Evolutionary conservation across 208 protist genomes (phyloP), one percentile per base, ranked within the genome.

Genomic region (Leishmania aethiopica): DNA sequence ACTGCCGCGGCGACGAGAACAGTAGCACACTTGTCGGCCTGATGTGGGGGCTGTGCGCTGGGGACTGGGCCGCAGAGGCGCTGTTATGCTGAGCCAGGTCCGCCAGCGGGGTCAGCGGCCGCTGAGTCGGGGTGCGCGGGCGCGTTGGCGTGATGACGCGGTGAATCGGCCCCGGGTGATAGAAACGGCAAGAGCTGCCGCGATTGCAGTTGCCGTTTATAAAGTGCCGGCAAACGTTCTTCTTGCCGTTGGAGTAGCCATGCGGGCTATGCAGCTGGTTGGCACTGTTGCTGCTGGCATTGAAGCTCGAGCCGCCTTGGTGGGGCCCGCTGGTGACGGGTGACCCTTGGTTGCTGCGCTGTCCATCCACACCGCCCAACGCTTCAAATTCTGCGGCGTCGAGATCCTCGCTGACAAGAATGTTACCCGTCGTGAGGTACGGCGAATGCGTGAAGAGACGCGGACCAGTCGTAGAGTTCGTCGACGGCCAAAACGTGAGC

Each of bases 181-280:
- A 84, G 73, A 94, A 94, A 51, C 88, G 89, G 73, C 91, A 93
- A 11, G 85, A 84, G 77, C 83, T 90, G 66, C 91, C 91, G 22
- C 89, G 89, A 73, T 92, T 94, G 83, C 89, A 94, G 51, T 79
- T 89, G 73, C 91, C 89, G 28, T 89, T 87, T 5, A 91, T 49
- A 72, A 90, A 91, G 76, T 94, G 89, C 1, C 91, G 83, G 66
- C 91, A 94, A 28, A 88, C 76, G 57, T 92, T 94, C 55, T 81
- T 88, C 59, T 77, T 79, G 10, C 49, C 62, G 13, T 53, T 37
- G 6, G 17, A 19, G 69, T 47, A 51, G 69, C 25, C 25, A 40
- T 49, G 4, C 40, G 69, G 69, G 40, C 7, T 73, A 49, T 49
- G 42, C 64, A 78, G 75, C 25, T 53, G 64, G n/a, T 32, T 28